Evolutionary conservation across 2,329 filamentous ascomycete genomes (phyloP), one percentile per base, ranked within the genome.

Genomic region (Colletotrichum sp.): DNA sequence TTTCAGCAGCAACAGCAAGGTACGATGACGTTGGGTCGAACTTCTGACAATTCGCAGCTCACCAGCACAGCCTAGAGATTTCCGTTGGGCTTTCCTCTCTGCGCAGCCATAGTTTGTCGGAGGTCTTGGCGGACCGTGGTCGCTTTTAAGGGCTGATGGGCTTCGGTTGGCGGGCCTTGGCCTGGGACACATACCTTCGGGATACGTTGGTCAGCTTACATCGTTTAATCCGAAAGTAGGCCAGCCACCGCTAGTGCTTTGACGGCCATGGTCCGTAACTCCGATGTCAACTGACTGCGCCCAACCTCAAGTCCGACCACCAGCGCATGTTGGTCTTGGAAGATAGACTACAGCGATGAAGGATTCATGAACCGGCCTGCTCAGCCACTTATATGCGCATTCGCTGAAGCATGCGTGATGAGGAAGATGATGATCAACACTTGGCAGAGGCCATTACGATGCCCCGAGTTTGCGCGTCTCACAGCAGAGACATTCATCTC

Each of bases 11-110:
- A 21, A 52, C 6, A 52, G 5, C n/a, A 21, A 52, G n/a, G 3
- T 52, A 13, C 43, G 4, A 52, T 52, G n/a, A 21, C 43, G n/a
- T 48, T 7, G n/a, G 12, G 43, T 7, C 43, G 6, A 13, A 13
- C n/a, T 13, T 21, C 43, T 13, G 1, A 2, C n/a, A 52, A 21
- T 24, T 21, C n/a, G 43, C 43, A 52, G 43, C 5, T 21, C n/a
- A 4, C 6, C n/a, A 13, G 6, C 43, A 52, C 6, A 52, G 43
- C 9, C 43, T 4, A 4, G n/a, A 52, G 4, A 21, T 4, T 13
- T 7, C 2, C 3, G 3, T 21, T 52, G 0, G n/a, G 10, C 43
- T 7, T 21, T 52, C 2, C 5, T 21, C 4, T 24, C 5, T 4
- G 43, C n/a, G 43, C 6, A 13, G n/a, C n/a, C n/a, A 21, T 52